A percentile compares a stretch with the other conserved stretches of the same genome.
phyloP scores from a whole-genome alignment of 2,329 filamentous ascomycete species.

The Diaporthe velutina region DNA sequence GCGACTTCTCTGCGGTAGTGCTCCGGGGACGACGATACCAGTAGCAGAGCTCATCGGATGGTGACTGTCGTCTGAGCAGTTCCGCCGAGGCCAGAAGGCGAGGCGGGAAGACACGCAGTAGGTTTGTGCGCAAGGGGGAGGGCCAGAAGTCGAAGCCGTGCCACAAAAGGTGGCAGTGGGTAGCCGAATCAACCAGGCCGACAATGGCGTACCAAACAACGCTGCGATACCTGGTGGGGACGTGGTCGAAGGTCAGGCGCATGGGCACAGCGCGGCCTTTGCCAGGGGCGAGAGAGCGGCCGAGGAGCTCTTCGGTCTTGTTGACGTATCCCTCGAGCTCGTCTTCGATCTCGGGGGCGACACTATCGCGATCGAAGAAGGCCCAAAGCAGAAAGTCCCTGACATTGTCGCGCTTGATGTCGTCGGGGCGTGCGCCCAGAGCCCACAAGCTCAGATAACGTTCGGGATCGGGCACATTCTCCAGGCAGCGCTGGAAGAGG shows the following conservation, averaged over 20 bases:
- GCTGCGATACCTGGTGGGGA: constrained; percentile 72
- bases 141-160: constrained; percentile 67
- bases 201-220: constrained; percentile 74
- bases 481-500: constrained; percentile 69
- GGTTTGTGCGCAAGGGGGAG: constrained; percentile 47
- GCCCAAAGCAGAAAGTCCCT: constrained; percentile 77
- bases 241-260: constrained; percentile 74
- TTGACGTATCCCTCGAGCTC: constrained; percentile 63
- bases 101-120: constrained; percentile 65
- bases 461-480: constrained; percentile 66
- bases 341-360: constrained; percentile 47
- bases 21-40: constrained; percentile 32
- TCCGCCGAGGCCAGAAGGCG: constrained; percentile 58
- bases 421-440: constrained; percentile 66
- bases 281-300: constrained; percentile 64
- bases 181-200: constrained; percentile 66
- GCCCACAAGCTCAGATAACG: constrained; percentile 76
- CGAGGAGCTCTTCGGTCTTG: constrained; percentile 66
- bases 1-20: not conserved
- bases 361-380: constrained; percentile 65
- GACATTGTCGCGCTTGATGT: constrained; percentile 77
- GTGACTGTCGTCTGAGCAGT: not conserved
- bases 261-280: constrained; percentile 68
- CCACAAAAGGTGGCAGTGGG: constrained; percentile 59
- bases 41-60: constrained; percentile 39